phyloP scores from a whole-genome alignment of 2,329 filamentous ascomycete species.

The Penicillium capsulatum region DNA sequence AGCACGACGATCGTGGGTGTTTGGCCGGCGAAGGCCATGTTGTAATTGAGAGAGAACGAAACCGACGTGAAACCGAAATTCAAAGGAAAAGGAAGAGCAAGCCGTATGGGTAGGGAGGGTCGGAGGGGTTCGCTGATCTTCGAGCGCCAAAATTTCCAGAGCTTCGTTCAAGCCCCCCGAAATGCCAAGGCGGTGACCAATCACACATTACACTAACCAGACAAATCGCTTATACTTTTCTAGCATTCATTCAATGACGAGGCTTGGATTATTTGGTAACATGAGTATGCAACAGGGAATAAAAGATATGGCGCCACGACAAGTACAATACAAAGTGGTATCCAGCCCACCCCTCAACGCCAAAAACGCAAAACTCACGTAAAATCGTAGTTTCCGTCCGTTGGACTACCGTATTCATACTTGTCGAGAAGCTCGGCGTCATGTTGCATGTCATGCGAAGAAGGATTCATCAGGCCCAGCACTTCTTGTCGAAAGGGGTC shows the following conservation, averaged over 20 bases:
- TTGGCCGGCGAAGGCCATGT: conserved; percentile 95
- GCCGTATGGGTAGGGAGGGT: conserved; percentile 23
- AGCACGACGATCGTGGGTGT: conserved; percentile 97
- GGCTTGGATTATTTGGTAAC: too few species aligned
- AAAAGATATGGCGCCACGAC: too few species aligned
- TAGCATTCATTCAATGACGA: too few species aligned
- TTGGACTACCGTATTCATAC: conserved; percentile 38
- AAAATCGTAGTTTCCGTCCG: conserved; percentile 36
- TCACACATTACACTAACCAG: conserved; percentile 17
- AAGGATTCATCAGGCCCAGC: conserved; percentile 38
- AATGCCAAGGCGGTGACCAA: conserved; percentile 35
- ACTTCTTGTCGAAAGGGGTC: conserved; percentile 39
- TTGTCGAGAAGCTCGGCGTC: conserved; percentile 40
- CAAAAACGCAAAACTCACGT: conserved; percentile 15
- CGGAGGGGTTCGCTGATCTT: conserved; percentile 33
- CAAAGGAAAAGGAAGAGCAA: conserved; percentile 22
- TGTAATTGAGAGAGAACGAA: conserved; percentile 31
- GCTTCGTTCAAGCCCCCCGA: conserved; percentile 33
- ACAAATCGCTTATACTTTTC: too few species aligned
- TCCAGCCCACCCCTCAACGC: conserved; percentile 1
- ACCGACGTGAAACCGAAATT: conserved; percentile 16
- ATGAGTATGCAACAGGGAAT: too few species aligned
- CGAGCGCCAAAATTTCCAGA: conserved; percentile 42
- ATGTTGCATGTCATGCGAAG: conserved; percentile 39
- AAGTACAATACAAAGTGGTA: conserved; percentile 2